Conservation (phyloP, 495 filamentous ascomycete species). For the Penicillium arizonense region DNA sequence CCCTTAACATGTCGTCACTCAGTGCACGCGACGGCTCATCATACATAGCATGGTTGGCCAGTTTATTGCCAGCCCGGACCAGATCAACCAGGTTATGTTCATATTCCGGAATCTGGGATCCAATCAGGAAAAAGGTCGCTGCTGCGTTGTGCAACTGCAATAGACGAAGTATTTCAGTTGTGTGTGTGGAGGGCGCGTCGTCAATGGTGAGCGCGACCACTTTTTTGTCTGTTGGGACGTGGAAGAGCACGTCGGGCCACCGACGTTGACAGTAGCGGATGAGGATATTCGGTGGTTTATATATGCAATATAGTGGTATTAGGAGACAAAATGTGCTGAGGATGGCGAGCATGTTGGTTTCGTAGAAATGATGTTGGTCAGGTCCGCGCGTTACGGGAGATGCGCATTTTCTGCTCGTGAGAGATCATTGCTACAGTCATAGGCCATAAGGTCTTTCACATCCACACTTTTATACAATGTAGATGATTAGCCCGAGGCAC, state of each 20-base stretch:
- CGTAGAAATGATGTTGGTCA: too few relatives aligned
- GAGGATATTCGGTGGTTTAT: conserved; percentile 69
- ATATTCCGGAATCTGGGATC: conserved; percentile 63
- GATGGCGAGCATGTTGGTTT: conserved; percentile 42
- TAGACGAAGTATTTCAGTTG: conserved; percentile 63
- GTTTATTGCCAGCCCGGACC: conserved; percentile 63
- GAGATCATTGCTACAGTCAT: too few relatives aligned
- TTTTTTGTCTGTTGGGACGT: conserved; percentile 53
- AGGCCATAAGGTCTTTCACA: too few relatives aligned
- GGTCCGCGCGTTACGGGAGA: background rate
- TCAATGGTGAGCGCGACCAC: conserved; percentile 81
- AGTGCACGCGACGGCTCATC: conserved; percentile 67
- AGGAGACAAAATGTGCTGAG: conserved; percentile 47
- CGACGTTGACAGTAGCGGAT: conserved; percentile 65
- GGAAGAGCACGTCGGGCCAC: conserved; percentile 77
- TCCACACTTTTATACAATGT: too few relatives aligned
- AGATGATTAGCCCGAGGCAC: too few relatives aligned
- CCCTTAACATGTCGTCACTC: conserved; percentile 29
- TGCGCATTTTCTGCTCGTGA: too few relatives aligned
- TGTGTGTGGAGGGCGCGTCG: conserved; percentile 75
- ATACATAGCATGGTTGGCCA: conserved; percentile 83
- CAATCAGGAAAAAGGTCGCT: conserved; percentile 81
- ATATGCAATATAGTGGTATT: conserved; percentile 61
- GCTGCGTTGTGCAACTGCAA: conserved; percentile 56
- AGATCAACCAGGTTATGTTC: conserved; percentile 59